These are phyloP conservation scores for Lithocarpus polystachyus DNA, from an alignment of 306 rosid species.

Conservation along the genomic window DNA sequence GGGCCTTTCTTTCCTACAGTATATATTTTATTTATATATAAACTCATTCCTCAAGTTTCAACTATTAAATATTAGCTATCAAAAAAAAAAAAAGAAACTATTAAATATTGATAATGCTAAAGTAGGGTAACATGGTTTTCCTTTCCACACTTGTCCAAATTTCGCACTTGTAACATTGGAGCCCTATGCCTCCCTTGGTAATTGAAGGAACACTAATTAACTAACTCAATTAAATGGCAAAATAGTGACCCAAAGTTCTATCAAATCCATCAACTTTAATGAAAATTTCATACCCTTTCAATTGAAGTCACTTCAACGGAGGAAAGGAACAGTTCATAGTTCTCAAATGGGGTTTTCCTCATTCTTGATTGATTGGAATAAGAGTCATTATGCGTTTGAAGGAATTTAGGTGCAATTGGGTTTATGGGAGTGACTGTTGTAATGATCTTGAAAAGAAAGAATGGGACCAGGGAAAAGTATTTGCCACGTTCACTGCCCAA, in stretches of 20 bases:
- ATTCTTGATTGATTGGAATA: conserved; percentile 48
- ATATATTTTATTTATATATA: no score
- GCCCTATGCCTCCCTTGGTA: conserved; percentile 34
- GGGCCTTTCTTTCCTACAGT: no score
- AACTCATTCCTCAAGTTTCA: no score
- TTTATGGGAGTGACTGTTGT: conserved; percentile 79
- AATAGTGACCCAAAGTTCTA: conserved; percentile 61
- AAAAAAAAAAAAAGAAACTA: no score
- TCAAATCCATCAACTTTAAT: conserved; percentile 77
- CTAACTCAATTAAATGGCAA: conserved; percentile 23
- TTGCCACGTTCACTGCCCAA: no score
- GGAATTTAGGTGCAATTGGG: conserved; percentile 41
- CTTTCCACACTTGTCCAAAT: conserved; percentile 3
- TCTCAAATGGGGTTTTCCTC: conserved; percentile 21
- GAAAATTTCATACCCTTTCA: conserved; percentile 35
- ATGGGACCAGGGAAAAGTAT: no score
- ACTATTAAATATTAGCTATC: no score
- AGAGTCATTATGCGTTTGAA: conserved; percentile 43
- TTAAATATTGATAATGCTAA: neutral
- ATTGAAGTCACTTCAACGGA: conserved; percentile 59
- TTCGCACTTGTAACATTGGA: conserved; percentile 5
- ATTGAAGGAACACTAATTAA: conserved; percentile 26
- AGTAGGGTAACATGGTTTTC: neutral
- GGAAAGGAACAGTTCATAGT: conserved; percentile 38
- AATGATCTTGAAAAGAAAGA: conserved; percentile 60